Percentiles rank a stretch among this genome's conserved stretches.
Evolutionary conservation across 257 asterid species (phyloP).

Genomic region (Salvia rosmarinus): DNA sequence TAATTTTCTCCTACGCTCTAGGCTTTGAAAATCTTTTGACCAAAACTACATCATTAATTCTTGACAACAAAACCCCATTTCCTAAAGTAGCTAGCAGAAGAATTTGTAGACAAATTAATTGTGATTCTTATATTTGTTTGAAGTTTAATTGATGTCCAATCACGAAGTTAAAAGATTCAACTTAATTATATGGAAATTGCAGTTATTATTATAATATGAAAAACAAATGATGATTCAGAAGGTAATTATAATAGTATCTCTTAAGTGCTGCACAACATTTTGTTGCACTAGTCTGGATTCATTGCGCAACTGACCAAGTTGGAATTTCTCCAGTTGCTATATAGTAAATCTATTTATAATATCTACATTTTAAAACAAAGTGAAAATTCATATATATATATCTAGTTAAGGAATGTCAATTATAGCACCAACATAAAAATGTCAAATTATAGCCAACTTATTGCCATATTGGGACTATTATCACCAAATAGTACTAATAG

Average conservation of each 20-base stretch:
- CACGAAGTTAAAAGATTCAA: slow-evolving; percentile 35
- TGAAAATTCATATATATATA: no score
- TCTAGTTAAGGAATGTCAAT: no score
- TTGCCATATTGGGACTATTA: no score
- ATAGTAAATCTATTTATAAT: no score
- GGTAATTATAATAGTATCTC: slow-evolving; percentile 26
- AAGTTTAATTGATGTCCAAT: slow-evolving; percentile 35
- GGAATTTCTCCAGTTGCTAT: neutral
- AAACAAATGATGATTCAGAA: slow-evolving; percentile 37
- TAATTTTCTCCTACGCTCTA: slow-evolving; percentile 45
- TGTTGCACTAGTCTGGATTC: slow-evolving; percentile 37
- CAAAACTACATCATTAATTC: slow-evolving; percentile 19
- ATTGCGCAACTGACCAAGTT: slow-evolving; percentile 25
- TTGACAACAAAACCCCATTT: slow-evolving; percentile 34
- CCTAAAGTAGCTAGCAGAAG: slow-evolving; percentile 28
- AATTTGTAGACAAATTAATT: slow-evolving; percentile 34
- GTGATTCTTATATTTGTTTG: slow-evolving; percentile 32
- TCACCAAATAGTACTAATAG: no score
- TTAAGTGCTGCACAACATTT: slow-evolving; percentile 45
- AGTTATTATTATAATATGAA: slow-evolving; percentile 5
- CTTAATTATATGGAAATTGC: neutral
- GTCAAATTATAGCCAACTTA: no score
- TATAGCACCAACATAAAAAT: no score
- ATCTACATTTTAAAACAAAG: no score
- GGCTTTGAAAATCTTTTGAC: slow-evolving; percentile 61